Conservation (phyloP, 2,329 filamentous ascomycete genomes). For the Fusarium clavum region DNA sequence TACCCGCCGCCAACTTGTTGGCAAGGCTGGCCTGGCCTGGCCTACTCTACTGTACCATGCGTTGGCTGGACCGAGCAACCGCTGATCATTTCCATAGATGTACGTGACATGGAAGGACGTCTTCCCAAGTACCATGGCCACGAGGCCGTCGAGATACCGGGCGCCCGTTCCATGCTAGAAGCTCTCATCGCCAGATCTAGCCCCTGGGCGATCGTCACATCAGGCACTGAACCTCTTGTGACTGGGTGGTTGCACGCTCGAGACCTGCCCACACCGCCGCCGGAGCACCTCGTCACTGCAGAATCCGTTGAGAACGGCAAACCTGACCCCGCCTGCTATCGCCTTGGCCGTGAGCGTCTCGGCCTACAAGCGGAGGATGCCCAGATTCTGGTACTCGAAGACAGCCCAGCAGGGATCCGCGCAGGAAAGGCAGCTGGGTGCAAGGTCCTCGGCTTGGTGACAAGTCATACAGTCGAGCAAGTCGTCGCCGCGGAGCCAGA, state of each 20-base stretch:
- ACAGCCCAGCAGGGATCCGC: constrained; percentile 85
- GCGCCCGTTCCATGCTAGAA: constrained; percentile 77
- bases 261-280: constrained; percentile 66
- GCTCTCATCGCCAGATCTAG: constrained; percentile 70
- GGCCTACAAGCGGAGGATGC: constrained; percentile 60
- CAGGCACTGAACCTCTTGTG: constrained; percentile 75
- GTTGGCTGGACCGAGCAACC: constrained; percentile 8
- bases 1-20: background rate
- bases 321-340: constrained; percentile 80
- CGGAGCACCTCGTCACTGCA: constrained; percentile 76
- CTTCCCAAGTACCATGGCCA: constrained; percentile 81
- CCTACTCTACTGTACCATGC: constrained; percentile 1
- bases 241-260: constrained; percentile 78
- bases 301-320: constrained; percentile 82
- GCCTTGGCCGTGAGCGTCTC: constrained; percentile 73
- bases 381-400: constrained; percentile 82
- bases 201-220: constrained; percentile 90
- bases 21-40: background rate
- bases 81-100: constrained; percentile 65
- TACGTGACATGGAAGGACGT: constrained; percentile 79
- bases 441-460: constrained; percentile 84
- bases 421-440: constrained; percentile 89
- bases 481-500: constrained; percentile 82
- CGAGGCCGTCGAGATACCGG: constrained; percentile 87
- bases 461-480: constrained; percentile 81